Evolutionary conservation across 805 yeast species (phyloP).

Genomic region (Priceomyces haplophilus): DNA sequence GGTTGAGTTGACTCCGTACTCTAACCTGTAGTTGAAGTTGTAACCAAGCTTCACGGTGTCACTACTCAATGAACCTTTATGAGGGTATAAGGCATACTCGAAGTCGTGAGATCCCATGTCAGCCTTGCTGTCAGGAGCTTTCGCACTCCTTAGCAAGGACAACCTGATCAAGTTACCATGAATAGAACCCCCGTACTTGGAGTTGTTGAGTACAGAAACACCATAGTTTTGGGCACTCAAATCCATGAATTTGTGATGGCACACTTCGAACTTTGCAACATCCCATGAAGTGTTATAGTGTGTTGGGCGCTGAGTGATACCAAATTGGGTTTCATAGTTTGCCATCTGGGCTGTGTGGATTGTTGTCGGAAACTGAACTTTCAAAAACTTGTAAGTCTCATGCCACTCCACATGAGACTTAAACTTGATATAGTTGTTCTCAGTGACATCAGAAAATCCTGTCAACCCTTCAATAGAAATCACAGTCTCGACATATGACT

Average conservation of each 20-base stretch:
- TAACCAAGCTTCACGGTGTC: slow-evolving; percentile 72
- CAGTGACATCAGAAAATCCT: slow-evolving; percentile 35
- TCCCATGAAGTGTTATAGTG: slow-evolving; percentile 97
- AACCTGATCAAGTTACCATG: slow-evolving; percentile 92
- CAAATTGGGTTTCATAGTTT: slow-evolving; percentile 91
- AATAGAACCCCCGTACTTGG: slow-evolving; percentile 88
- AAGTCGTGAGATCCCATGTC: slow-evolving; percentile 89
- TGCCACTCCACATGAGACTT: slow-evolving; percentile 71
- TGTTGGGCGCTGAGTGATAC: slow-evolving; percentile 86
- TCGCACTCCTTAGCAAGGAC: slow-evolving; percentile 84
- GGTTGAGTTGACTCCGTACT: slow-evolving; percentile 12
- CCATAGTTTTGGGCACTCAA: slow-evolving; percentile 85
- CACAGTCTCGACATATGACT: slow-evolving; percentile 59
- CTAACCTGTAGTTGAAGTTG: slow-evolving; percentile 65
- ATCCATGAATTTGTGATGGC: slow-evolving; percentile 92
- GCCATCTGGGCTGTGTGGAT: slow-evolving; percentile 68
- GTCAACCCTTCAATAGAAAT: slow-evolving; percentile 67
- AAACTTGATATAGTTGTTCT: slow-evolving; percentile 36
- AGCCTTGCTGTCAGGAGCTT: slow-evolving; percentile 91
- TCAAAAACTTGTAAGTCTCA: slow-evolving; percentile 81
- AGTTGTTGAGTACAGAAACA: slow-evolving; percentile 76
- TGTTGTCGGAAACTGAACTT: slow-evolving; percentile 92
- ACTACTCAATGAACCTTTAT: slow-evolving; percentile 59
- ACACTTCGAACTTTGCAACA: slow-evolving; percentile 92
- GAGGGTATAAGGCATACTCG: slow-evolving; percentile 83